Percentiles rank a stretch among this genome's conserved stretches.
These are phyloP conservation scores for Penicillium sp. DNA, from an alignment of 2,329 filamentous ascomycete genomes.

Conservation along the genomic window DNA sequence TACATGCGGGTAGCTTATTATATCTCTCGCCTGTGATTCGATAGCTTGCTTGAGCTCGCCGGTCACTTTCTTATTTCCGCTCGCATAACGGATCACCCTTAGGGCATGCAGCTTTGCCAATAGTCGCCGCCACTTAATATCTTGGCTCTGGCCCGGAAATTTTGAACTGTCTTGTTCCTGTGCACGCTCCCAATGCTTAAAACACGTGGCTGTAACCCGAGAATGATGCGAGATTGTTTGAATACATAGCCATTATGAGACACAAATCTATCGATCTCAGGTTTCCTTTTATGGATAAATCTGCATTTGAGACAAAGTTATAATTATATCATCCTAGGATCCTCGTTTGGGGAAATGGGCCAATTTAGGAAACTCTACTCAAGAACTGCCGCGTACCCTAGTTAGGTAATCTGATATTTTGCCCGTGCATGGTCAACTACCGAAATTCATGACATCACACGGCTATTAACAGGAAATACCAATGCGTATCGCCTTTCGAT, in stretches of 20 bases:
- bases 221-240: neutral
- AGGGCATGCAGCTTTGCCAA: neutral
- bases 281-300: neutral
- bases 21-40: neutral
- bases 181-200: neutral
- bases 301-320: neutral
- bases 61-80: neutral
- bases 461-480: no score
- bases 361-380: no score
- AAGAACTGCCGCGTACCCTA: no score
- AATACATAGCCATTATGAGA: neutral
- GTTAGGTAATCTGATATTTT: no score
- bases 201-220: neutral
- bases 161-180: neutral
- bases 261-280: neutral
- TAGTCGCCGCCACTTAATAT: neutral
- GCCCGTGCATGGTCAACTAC: no score
- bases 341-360: no score
- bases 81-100: neutral
- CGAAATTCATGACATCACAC: no score
- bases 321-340: no score
- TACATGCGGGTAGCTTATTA: neutral
- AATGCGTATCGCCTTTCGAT: no score
- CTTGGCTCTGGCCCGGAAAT: neutral
- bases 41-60: neutral